Evolutionary conservation across 176 grass and related monocot genomes (phyloP).

Genomic region (Panicum miliaceum): DNA sequence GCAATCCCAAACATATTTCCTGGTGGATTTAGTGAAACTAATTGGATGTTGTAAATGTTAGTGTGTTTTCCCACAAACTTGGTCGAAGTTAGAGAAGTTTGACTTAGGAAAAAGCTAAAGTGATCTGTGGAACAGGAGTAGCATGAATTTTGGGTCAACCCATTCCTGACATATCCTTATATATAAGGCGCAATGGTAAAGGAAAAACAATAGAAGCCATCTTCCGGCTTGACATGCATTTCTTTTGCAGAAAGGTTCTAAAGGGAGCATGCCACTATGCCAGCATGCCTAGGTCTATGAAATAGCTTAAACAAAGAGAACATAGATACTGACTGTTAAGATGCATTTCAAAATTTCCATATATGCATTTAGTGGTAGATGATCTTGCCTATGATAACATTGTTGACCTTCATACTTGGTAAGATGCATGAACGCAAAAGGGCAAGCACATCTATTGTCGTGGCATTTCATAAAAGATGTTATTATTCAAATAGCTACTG

Average conservation of each 20-base stretch:
- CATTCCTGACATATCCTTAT: background rate
- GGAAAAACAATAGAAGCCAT: slow-evolving; percentile 12
- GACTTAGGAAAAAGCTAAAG: too few relatives aligned
- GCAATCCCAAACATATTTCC: too few relatives aligned
- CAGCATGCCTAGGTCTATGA: slow-evolving; percentile 12
- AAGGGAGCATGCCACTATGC: background rate
- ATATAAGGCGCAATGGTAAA: slow-evolving; percentile 2
- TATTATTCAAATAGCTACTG: background rate
- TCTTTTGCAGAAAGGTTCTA: slow-evolving; percentile 7
- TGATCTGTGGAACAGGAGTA: too few relatives aligned
- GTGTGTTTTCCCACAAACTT: too few relatives aligned
- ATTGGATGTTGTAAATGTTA: too few relatives aligned
- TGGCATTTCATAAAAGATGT: background rate
- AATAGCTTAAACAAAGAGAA: background rate
- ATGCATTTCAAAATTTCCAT: slow-evolving; percentile 30
- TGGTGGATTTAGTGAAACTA: too few relatives aligned
- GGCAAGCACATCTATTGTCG: slow-evolving; percentile 16
- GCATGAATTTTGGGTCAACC: background rate
- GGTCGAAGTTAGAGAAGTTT: too few relatives aligned
- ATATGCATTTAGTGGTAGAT: background rate
- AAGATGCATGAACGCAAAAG: slow-evolving; percentile 1
- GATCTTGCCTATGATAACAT: slow-evolving; percentile 1
- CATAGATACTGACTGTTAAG: background rate
- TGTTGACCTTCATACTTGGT: background rate
- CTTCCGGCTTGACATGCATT: slow-evolving; percentile 29